Percentiles rank a stretch among this genome's conserved stretches.
Conservation (phyloP, 176 grass and related monocot genomes). For the Oryza officinalis region DNA sequence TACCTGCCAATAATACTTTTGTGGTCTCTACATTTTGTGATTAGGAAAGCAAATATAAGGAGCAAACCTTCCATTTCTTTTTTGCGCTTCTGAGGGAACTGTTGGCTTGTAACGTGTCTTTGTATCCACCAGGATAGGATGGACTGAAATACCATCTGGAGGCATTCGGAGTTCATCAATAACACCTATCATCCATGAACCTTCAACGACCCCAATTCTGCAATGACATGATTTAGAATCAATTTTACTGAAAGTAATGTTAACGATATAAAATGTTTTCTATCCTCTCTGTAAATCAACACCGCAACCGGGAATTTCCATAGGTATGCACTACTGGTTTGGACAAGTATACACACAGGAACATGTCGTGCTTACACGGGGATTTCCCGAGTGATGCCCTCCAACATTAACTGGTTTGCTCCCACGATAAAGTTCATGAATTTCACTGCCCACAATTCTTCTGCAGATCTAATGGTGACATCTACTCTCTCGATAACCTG, state of each 20-base stretch:
- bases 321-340: not conserved
- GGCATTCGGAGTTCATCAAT: slow-evolving; percentile 84
- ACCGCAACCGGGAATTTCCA: not conserved
- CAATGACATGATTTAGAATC: slow-evolving; percentile 6
- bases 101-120: slow-evolving; percentile 71
- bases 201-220: slow-evolving; percentile 70
- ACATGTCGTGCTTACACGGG: slow-evolving; percentile 61
- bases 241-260: slow-evolving; percentile 1
- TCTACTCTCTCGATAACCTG: slow-evolving; percentile 77
- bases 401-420: slow-evolving; percentile 73
- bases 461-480: slow-evolving; percentile 47
- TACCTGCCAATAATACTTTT: not conserved
- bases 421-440: slow-evolving; percentile 85
- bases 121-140: slow-evolving; percentile 73
- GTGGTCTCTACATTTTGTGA: not conserved
- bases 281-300: not conserved
- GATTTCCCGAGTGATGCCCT: slow-evolving; percentile 81
- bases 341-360: not conserved
- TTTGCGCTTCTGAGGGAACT: slow-evolving; percentile 69
- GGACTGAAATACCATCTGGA: slow-evolving; percentile 41
- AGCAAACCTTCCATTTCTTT: slow-evolving; percentile 87
- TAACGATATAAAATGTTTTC: not conserved
- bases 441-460: slow-evolving; percentile 74
- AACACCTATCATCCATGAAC: slow-evolving; percentile 80
- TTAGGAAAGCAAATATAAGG: slow-evolving; percentile 4